Evolutionary conservation across 1,284 basidiomycete genomes (phyloP).

Genomic region (Cryptococcus sp.): DNA sequence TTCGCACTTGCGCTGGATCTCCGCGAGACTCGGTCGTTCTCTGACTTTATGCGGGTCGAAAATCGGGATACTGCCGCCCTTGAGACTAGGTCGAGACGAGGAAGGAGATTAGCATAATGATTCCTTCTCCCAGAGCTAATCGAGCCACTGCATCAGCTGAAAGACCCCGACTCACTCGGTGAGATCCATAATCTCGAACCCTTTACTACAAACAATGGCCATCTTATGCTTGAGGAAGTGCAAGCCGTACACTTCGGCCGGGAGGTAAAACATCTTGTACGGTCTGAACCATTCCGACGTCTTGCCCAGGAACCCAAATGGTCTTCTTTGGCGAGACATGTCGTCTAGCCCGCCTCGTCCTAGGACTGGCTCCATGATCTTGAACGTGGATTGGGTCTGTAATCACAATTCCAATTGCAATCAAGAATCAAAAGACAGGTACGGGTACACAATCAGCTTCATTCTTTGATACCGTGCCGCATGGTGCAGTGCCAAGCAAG

Average conservation of each 20-base stretch:
- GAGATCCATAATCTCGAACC: constrained; percentile 97
- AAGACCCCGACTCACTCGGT: constrained; percentile 64
- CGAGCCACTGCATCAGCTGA: no score
- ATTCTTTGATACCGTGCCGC: no score
- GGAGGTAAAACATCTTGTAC: constrained; percentile 90
- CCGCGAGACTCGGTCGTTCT: constrained; percentile 71
- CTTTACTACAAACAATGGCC: constrained; percentile 85
- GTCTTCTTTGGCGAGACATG: constrained; percentile 60
- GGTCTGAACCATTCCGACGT: constrained; percentile 89
- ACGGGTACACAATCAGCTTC: no score
- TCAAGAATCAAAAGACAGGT: no score
- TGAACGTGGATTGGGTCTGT: constrained; percentile 83
- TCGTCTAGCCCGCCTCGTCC: constrained; percentile 74
- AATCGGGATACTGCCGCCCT: constrained; percentile 77
- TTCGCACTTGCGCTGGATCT: constrained; percentile 78
- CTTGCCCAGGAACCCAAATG: constrained; percentile 70
- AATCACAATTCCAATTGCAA: neutral
- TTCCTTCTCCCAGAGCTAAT: neutral
- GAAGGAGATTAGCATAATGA: neutral
- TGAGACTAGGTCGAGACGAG: constrained; percentile 60
- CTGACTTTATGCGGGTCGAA: constrained; percentile 61
- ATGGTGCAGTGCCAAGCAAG: neutral
- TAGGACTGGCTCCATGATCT: constrained; percentile 86
- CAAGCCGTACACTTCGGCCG: constrained; percentile 82
- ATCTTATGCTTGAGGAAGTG: constrained; percentile 90